Conservation (phyloP, 371 early-diverging fungal species). For the Dichotomocladium elegans region DNA sequence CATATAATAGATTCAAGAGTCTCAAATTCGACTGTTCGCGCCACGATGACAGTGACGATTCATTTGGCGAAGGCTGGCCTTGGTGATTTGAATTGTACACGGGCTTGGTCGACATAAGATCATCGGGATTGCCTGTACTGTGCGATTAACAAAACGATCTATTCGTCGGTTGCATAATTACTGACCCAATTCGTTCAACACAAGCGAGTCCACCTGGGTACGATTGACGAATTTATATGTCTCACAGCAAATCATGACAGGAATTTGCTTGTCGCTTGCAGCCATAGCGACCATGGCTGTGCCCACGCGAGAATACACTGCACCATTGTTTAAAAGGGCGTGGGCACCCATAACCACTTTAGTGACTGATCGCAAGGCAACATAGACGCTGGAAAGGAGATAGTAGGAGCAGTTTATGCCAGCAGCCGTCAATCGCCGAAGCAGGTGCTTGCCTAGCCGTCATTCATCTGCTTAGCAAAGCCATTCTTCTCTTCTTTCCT, state of each 20-base stretch:
- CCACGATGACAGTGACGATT: conserved; percentile 54
- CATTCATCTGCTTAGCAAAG: too few relatives aligned
- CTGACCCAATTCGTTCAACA: conserved; percentile 90
- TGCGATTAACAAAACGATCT: not conserved
- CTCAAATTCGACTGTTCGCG: conserved; percentile 67
- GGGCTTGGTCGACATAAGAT: conserved; percentile 62
- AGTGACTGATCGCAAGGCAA: conserved; percentile 80
- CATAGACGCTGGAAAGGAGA: conserved; percentile 62
- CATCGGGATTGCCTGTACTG: conserved; percentile 69
- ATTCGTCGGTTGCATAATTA: not conserved
- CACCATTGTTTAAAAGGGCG: conserved; percentile 90
- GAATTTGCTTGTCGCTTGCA: conserved; percentile 84
- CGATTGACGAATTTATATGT: conserved; percentile 94
- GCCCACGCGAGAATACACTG: conserved; percentile 88
- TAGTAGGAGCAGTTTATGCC: conserved; percentile 81
- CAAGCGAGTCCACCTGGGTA: conserved; percentile 92
- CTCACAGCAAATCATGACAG: conserved; percentile 95
- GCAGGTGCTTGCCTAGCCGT: conserved; percentile 59
- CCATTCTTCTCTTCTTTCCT: too few relatives aligned
- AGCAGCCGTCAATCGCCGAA: conserved; percentile 58
- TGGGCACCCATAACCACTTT: conserved; percentile 95
- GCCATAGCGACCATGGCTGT: conserved; percentile 92
- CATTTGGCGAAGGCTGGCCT: conserved; percentile 8
- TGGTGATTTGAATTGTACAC: conserved; percentile 19
- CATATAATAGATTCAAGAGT: conserved; percentile 86